Evolutionary conservation across 108 stramenopile species (phyloP), one percentile per base, ranked within the genome.

Genomic region (Skeletonema menzelii): DNA sequence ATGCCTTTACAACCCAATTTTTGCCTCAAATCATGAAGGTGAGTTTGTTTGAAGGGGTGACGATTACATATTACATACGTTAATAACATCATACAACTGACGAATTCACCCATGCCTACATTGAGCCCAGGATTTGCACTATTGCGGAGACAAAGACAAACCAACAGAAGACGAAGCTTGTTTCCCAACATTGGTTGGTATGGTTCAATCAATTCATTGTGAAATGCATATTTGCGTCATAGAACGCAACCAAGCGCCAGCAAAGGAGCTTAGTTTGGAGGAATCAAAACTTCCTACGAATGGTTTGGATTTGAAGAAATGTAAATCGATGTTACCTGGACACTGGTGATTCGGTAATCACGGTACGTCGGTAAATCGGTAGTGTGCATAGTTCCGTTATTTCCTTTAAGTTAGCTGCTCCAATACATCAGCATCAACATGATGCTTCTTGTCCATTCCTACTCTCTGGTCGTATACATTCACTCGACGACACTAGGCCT

Each of bases 221-320:
- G 85, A 88, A 67, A 83, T 88, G 85, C 86, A 87, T 56, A 85
- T 87, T 72, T 87, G 86, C 34, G 69, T 87, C 1, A 85, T 87
- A 62, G 82, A 83, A 49, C 73, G 86, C 11, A 87, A 87, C 57
- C 70, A 85, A 17, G 22, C 75, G 34, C 79, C 84, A 22, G 57
- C 79, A 5, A 71, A 22, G 6, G 70, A 82, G 47, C 69, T 49
- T 5, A 65, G 63, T 26, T 46, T 62, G 40, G 80, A 67, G 37
- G 76, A 82, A 20, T 65, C 80, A 12, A 70, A 8, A 17, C 8
- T 71, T 17, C 83, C 85, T 2, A 12, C 60, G 22, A 68, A 84
- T 65, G 82, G 79, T 3, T 73, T 82, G 32, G 69, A 70, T 72
- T 7, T 73, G 65, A 59, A 11, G 12, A 38, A 73, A 53, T 77